phyloP scores from a whole-genome alignment of 192 early-diverging fungal genomes.

The Paraglomus brasilianum region DNA sequence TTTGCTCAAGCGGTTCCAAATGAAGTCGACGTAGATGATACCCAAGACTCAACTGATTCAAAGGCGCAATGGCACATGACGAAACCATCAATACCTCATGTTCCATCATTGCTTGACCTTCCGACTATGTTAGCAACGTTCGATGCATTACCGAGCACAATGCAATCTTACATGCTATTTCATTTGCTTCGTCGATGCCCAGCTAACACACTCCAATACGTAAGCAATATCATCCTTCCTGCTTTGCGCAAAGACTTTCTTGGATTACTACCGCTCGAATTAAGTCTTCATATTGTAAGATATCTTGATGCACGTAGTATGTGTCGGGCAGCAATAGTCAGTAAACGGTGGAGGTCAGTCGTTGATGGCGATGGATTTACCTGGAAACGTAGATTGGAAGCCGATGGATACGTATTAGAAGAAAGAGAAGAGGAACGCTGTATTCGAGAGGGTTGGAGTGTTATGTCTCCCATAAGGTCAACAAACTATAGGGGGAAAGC shows the following conservation, averaged over 20 bases:
- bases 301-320: constrained; percentile 82
- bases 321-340: constrained; percentile 79
- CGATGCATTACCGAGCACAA: constrained; percentile 68
- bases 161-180: constrained; percentile 87
- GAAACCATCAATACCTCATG: constrained; percentile 30
- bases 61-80: constrained; percentile 31
- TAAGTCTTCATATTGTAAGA: constrained; percentile 73
- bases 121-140: constrained; percentile 68
- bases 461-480: constrained; percentile 24
- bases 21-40: constrained; percentile 30
- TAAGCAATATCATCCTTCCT: constrained; percentile 85
- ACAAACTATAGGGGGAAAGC: not conserved
- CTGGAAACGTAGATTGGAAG: constrained; percentile 49
- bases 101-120: constrained; percentile 43
- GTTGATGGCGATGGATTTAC: constrained; percentile 67
- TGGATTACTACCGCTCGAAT: constrained; percentile 65
- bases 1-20: constrained; percentile 23
- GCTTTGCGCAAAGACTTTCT: constrained; percentile 92
- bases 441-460: constrained; percentile 37
- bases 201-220: constrained; percentile 83
- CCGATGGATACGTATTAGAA: constrained; percentile 46
- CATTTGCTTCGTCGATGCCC: constrained; percentile 84
- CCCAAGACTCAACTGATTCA: constrained; percentile 29
- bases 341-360: constrained; percentile 71
- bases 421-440: constrained; percentile 42